Conservation (phyloP, 2,329 filamentous ascomycete genomes). For the Colletotrichum ledebouriae region DNA sequence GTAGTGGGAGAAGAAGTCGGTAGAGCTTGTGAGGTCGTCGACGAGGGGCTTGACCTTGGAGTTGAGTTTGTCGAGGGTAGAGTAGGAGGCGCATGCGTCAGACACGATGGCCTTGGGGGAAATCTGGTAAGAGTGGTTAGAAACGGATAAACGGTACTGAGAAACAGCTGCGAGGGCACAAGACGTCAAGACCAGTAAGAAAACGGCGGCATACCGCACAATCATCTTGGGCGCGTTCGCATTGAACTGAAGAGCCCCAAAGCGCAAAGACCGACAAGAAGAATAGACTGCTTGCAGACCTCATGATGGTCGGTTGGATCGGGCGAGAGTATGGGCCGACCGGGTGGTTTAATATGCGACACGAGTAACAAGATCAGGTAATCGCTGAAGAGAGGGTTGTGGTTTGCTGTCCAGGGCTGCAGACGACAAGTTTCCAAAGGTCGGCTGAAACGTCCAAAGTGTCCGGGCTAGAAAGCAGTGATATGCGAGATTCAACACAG, state of each 20-base stretch:
- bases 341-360: slow-evolving; percentile 16
- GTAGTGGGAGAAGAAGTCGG: slow-evolving; percentile 99
- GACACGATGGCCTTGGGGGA: slow-evolving; percentile 90
- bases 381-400: slow-evolving; percentile 10
- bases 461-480: slow-evolving; percentile 24
- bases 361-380: slow-evolving; percentile 1
- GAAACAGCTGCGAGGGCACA: slow-evolving; percentile 41
- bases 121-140: slow-evolving; percentile 73
- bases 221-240: slow-evolving; percentile 60
- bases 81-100: slow-evolving; percentile 95
- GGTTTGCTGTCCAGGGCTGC: slow-evolving; percentile 7
- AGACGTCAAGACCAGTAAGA: slow-evolving; percentile 41
- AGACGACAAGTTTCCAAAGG: slow-evolving; percentile 37
- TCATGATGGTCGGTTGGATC: slow-evolving; percentile 56
- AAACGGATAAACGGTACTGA: slow-evolving; percentile 46
- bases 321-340: slow-evolving; percentile 1
- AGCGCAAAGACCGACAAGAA: slow-evolving; percentile 70
- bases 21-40: slow-evolving; percentile 84
- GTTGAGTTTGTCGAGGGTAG: slow-evolving; percentile 89
- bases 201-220: slow-evolving; percentile 64
- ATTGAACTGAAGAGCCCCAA: slow-evolving; percentile 63
- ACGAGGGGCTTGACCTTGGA: slow-evolving; percentile 80
- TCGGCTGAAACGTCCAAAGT: slow-evolving; percentile 36
- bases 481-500: slow-evolving; percentile 16
- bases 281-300: slow-evolving; percentile 66